Conservation (phyloP, 2,329 filamentous ascomycete species). For the Cladosporium sp. region DNA sequence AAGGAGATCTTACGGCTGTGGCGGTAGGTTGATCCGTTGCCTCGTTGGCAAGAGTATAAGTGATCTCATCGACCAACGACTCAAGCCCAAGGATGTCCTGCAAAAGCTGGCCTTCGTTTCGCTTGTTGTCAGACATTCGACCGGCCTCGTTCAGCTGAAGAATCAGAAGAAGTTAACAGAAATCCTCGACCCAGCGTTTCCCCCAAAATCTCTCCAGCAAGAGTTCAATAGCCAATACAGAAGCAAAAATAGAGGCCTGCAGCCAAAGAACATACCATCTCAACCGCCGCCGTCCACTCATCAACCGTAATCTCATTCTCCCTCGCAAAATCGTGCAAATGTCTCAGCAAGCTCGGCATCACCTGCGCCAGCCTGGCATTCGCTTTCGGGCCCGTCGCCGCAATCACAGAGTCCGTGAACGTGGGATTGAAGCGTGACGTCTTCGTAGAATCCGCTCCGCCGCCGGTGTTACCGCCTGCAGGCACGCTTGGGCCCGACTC, state of each 20-base stretch:
- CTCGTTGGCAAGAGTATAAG: conserved; percentile 63
- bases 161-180: not conserved
- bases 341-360: conserved; percentile 54
- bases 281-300: conserved; percentile 59
- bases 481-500: conserved; percentile 8
- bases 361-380: conserved; percentile 40
- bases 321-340: conserved; percentile 62
- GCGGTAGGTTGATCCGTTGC: conserved; percentile 60
- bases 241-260: not conserved
- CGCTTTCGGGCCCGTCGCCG: conserved; percentile 41
- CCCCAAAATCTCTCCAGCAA: no score
- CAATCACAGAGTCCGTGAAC: conserved; percentile 42
- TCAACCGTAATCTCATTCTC: conserved; percentile 61
- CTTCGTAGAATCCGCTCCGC: not conserved
- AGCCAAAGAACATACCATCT: conserved; percentile 40
- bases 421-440: conserved; percentile 32
- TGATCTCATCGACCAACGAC: conserved; percentile 73
- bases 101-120: conserved; percentile 65
- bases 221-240: not conserved
- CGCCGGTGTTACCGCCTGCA: no score
- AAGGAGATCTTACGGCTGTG: conserved; percentile 52
- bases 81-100: conserved; percentile 62
- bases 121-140: conserved; percentile 62
- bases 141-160: conserved; percentile 62
- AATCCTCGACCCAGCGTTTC: no score